Evolutionary conservation across 768 basidiomycete genomes (phyloP).

Genomic region (Wakefieldia striispora): DNA sequence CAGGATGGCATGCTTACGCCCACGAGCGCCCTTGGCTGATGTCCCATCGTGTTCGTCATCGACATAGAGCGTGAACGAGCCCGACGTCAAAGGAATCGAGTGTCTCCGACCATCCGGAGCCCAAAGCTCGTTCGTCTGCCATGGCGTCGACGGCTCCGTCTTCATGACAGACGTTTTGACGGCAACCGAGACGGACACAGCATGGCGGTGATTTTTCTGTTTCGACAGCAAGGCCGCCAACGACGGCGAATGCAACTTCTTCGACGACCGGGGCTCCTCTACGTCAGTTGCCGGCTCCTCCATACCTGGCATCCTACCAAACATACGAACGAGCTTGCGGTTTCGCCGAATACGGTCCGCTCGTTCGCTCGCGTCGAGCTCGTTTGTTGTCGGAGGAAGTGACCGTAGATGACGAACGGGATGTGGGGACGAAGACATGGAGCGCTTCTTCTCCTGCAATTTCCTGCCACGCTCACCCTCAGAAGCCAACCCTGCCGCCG

Average conservation of each 20-base stretch:
- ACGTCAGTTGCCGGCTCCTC: constrained; percentile 30
- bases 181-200: constrained; percentile 30
- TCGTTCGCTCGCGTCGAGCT: constrained; percentile 61
- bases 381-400: constrained; percentile 67
- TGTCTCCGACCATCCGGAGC: constrained; percentile 43
- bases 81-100: constrained; percentile 52
- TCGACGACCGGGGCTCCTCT: constrained; percentile 26
- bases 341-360: constrained; percentile 70
- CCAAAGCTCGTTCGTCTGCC: constrained; percentile 35
- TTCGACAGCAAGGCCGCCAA: constrained; percentile 31
- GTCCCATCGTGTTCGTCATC: constrained; percentile 8
- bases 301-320: constrained; percentile 62
- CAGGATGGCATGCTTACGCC: constrained; percentile 2
- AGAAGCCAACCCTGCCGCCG: constrained; percentile 47
- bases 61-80: constrained; percentile 36
- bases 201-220: constrained; percentile 30
- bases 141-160: constrained; percentile 28
- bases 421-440: constrained; percentile 30
- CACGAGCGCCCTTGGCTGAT: neutral
- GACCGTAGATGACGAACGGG: constrained; percentile 8
- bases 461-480: constrained; percentile 32
- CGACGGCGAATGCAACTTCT: constrained; percentile 23
- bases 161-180: constrained; percentile 16
- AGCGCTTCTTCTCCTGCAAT: constrained; percentile 23
- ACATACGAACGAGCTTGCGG: constrained; percentile 78